Evolutionary conservation across 116 monocot genomes (phyloP).

Genomic region (Posidonia oceanica): DNA sequence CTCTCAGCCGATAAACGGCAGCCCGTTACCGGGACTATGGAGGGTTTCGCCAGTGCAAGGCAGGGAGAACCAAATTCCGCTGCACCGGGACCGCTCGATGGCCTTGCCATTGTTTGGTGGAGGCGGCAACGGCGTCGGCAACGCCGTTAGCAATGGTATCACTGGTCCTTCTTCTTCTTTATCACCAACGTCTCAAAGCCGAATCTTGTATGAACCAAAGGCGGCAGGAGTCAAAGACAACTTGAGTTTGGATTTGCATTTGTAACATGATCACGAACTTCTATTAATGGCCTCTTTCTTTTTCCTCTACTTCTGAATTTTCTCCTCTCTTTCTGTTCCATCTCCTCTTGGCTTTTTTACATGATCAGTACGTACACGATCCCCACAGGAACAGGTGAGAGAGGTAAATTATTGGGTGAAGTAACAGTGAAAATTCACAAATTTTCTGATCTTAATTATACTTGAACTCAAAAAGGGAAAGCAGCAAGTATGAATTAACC

Average conservation of each 20-base stretch:
- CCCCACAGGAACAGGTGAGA: too few species aligned
- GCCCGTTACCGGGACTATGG: constrained; percentile 47
- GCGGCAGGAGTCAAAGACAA: constrained; percentile 11
- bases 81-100: not conserved
- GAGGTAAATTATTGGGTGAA: too few species aligned
- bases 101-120: constrained; percentile 2
- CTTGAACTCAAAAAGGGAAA: too few species aligned
- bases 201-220: constrained; percentile 3
- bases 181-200: not conserved
- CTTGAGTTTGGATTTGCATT: constrained; percentile 29
- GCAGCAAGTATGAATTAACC: too few species aligned
- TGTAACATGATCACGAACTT: constrained; percentile 12
- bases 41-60: constrained; percentile 19
- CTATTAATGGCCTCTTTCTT: not conserved
- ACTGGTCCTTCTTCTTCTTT: not conserved
- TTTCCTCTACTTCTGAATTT: too few species aligned
- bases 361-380: too few species aligned
- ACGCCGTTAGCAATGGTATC: not conserved
- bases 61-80: constrained; percentile 6
- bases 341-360: too few species aligned
- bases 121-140: not conserved
- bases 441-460: too few species aligned
- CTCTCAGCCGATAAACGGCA: constrained; percentile 46
- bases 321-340: too few species aligned
- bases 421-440: too few species aligned